A percentile compares a stretch with the other conserved stretches of the same genome.
Conservation (phyloP, 345 rosid genomes). For the Melaleuca quinquenervia region DNA sequence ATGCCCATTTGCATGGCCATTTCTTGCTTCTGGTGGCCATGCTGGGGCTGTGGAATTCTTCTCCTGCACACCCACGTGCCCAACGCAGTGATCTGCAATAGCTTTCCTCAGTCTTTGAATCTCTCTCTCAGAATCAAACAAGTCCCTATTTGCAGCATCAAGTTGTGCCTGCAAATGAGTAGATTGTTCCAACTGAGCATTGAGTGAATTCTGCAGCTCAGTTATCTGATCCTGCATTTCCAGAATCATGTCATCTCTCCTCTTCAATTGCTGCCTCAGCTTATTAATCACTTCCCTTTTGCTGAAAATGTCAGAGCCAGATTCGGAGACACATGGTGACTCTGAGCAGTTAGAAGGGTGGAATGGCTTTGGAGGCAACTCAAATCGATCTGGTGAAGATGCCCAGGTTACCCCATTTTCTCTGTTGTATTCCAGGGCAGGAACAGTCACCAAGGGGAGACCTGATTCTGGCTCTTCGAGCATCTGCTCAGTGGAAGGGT, state of each 20-base stretch:
- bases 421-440: slow-evolving; percentile 44
- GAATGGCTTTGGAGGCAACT: slow-evolving; percentile 66
- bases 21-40: slow-evolving; percentile 41
- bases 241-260: slow-evolving; percentile 86
- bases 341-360: slow-evolving; percentile 83
- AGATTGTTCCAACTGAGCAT: slow-evolving; percentile 51
- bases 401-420: slow-evolving; percentile 69
- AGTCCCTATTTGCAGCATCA: slow-evolving; percentile 59
- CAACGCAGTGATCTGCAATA: slow-evolving; percentile 75
- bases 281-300: slow-evolving; percentile 91
- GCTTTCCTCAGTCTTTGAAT: slow-evolving; percentile 81
- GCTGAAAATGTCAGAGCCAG: slow-evolving; percentile 94
- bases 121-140: slow-evolving; percentile 76
- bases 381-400: slow-evolving; percentile 71
- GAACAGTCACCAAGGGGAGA: slow-evolving; percentile 68
- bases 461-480: slow-evolving; percentile 37
- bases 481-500: slow-evolving; percentile 29
- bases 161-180: slow-evolving; percentile 66
- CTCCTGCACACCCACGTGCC: slow-evolving; percentile 13
- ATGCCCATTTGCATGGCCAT: slow-evolving; percentile 53
- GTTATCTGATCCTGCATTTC: slow-evolving; percentile 95
- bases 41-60: slow-evolving; percentile 13
- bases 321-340: slow-evolving; percentile 91
- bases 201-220: slow-evolving; percentile 61
- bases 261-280: slow-evolving; percentile 85